A percentile compares a stretch with the other conserved stretches of the same genome.
Evolutionary conservation across 164 flowering plant species (phyloP).

Genomic region (Stephania yunnanensis): DNA sequence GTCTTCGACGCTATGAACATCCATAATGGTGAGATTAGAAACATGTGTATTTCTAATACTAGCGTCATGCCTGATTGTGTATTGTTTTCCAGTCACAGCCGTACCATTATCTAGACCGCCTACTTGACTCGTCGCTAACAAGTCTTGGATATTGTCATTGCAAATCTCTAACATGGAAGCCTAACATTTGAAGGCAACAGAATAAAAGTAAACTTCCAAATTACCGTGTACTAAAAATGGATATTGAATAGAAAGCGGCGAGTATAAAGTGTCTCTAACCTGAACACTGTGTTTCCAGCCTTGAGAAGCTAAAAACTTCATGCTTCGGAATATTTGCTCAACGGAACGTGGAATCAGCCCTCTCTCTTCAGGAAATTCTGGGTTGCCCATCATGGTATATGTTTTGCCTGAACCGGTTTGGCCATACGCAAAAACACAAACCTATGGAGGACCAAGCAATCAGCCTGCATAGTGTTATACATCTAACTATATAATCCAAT

Average conservation of each 20-base stretch:
- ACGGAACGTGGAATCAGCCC: conserved; percentile 90
- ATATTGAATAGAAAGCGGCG: neutral
- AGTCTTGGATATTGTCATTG: conserved; percentile 90
- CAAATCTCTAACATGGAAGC: conserved; percentile 94
- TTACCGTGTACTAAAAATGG: neutral
- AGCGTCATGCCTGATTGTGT: conserved; percentile 19
- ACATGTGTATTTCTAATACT: conserved; percentile 2
- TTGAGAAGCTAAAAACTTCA: conserved; percentile 57
- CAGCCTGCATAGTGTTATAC: neutral
- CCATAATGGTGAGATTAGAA: conserved; percentile 3
- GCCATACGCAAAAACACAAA: conserved; percentile 96
- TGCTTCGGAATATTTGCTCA: conserved; percentile 88
- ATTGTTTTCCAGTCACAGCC: conserved; percentile 43
- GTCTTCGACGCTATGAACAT: conserved; percentile 48
- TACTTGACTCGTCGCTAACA: conserved; percentile 50
- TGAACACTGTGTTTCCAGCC: conserved; percentile 98
- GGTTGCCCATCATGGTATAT: conserved; percentile 95
- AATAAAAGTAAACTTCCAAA: neutral
- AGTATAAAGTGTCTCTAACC: conserved; percentile 28
- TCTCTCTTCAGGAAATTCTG: conserved; percentile 56
- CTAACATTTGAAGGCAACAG: conserved; percentile 24
- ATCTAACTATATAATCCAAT: neutral
- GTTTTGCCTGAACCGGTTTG: conserved; percentile 99
- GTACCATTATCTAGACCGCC: conserved; percentile 32
- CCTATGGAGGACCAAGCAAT: conserved; percentile 36